Evolutionary conservation across 371 early-diverging fungal species (phyloP).

Genomic region (Actinomucor elegans): DNA sequence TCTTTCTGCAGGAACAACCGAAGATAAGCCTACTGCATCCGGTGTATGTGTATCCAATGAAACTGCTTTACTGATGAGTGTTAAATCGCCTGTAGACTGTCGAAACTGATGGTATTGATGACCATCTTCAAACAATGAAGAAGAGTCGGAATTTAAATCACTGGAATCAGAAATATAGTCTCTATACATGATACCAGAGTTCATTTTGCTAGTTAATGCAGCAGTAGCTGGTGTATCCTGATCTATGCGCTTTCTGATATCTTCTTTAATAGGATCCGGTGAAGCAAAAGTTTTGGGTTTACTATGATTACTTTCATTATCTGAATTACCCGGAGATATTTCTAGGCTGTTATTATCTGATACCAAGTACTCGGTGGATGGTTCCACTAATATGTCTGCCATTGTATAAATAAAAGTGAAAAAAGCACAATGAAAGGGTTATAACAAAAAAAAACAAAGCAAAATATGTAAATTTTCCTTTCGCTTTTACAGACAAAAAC

Average conservation of each 20-base stretch:
- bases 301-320: not conserved
- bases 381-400: conserved; percentile 7
- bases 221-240: not conserved
- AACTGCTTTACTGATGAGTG: conserved; percentile 11
- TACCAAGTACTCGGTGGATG: conserved; percentile 6
- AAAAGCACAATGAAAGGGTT: not conserved
- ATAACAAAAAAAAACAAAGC: not conserved
- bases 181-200: conserved; percentile 9
- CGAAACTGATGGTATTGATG: not conserved
- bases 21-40: conserved; percentile 3
- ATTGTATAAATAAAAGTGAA: not conserved
- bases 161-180: conserved; percentile 16
- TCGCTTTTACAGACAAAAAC: too few species aligned
- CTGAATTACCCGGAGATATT: conserved; percentile 3
- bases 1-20: conserved; percentile 11
- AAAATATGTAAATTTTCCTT: not conserved
- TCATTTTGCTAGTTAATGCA: conserved; percentile 4
- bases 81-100: conserved; percentile 13
- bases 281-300: conserved; percentile 1
- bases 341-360: not conserved
- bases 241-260: too few species aligned
- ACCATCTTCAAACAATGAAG: conserved; percentile 1
- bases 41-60: conserved; percentile 7
- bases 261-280: too few species aligned
- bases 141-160: conserved; percentile 18